A percentile compares a stretch with the other conserved stretches of the same genome.
These are phyloP conservation scores for Plasmodium malariae DNA, from an alignment of 169 alveolate genomes.

Conservation along the genomic window DNA sequence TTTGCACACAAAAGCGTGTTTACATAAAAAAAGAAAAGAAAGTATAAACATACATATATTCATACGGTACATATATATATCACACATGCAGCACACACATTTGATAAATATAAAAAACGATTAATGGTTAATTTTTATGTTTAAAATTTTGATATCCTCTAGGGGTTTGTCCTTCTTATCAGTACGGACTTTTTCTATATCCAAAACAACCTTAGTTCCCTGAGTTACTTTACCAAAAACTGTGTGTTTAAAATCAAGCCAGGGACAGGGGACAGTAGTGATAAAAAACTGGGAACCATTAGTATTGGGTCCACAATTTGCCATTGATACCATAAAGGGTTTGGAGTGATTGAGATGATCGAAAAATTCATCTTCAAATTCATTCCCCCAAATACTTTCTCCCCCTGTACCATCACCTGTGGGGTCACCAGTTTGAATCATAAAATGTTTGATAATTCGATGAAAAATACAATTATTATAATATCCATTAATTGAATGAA, in stretches of 20 bases:
- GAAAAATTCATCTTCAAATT: constrained; percentile 97
- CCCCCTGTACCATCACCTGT: constrained; percentile 99
- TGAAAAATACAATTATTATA: constrained; percentile 88
- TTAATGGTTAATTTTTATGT: constrained; percentile 76
- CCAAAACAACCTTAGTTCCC: constrained; percentile 94
- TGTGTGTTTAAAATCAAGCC: constrained; percentile 98
- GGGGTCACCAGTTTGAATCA: constrained; percentile 99
- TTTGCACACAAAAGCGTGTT: neutral
- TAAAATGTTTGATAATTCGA: constrained; percentile 95
- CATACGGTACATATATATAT: no score
- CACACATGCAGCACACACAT: no score
- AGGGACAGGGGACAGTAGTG: constrained; percentile 97
- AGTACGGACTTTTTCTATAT: constrained; percentile 92
- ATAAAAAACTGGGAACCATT: constrained; percentile 98
- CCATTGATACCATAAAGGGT: constrained; percentile 97
- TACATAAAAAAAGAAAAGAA: neutral
- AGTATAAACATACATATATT: neutral
- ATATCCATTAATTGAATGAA: constrained; percentile 95
- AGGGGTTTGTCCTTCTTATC: constrained; percentile 86
- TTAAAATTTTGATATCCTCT: constrained; percentile 81
- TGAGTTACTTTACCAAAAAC: constrained; percentile 97
- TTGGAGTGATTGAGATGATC: constrained; percentile 95
- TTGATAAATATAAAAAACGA: neutral
- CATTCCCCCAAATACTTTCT: constrained; percentile 90
- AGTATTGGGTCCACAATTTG: constrained; percentile 99